Percentiles rank a stretch among this genome's conserved stretches.
Evolutionary conservation across 768 basidiomycete genomes (phyloP).

Genomic region (Strobilomyces confusus): DNA sequence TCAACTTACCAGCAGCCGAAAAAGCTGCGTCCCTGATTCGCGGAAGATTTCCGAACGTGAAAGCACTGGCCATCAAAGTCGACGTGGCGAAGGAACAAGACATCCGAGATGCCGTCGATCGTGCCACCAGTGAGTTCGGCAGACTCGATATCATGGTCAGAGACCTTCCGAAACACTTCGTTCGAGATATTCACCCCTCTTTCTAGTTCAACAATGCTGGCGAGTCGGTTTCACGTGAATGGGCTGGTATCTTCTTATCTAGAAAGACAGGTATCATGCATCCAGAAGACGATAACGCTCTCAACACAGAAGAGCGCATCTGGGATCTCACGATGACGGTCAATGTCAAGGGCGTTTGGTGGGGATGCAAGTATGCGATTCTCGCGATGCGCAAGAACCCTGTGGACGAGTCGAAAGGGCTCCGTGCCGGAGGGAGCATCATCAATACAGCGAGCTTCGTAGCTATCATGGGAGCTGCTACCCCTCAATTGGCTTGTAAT

Average conservation of each 20-base stretch:
- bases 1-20: constrained; percentile 74
- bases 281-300: constrained; percentile 86
- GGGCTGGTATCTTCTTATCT: neutral
- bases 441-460: constrained; percentile 99
- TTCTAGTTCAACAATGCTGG: constrained; percentile 91
- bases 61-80: constrained; percentile 64
- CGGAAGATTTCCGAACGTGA: constrained; percentile 64
- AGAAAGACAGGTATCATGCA: constrained; percentile 87
- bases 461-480: constrained; percentile 91
- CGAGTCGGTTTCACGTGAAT: constrained; percentile 22
- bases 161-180: neutral
- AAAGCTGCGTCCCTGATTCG: constrained; percentile 61
- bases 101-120: constrained; percentile 76
- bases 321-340: constrained; percentile 94
- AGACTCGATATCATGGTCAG: constrained; percentile 91
- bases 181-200: neutral
- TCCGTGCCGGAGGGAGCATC: constrained; percentile 83
- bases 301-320: constrained; percentile 94
- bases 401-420: constrained; percentile 72
- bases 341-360: constrained; percentile 99
- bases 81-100: constrained; percentile 91
- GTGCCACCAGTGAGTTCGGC: constrained; percentile 82
- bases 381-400: constrained; percentile 94
- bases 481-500: constrained; percentile 94
- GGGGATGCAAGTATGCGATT: constrained; percentile 97